Evolutionary conservation across 768 basidiomycete species (phyloP), one percentile per base, ranked within the genome.

Genomic region (Lyophyllum decastes): DNA sequence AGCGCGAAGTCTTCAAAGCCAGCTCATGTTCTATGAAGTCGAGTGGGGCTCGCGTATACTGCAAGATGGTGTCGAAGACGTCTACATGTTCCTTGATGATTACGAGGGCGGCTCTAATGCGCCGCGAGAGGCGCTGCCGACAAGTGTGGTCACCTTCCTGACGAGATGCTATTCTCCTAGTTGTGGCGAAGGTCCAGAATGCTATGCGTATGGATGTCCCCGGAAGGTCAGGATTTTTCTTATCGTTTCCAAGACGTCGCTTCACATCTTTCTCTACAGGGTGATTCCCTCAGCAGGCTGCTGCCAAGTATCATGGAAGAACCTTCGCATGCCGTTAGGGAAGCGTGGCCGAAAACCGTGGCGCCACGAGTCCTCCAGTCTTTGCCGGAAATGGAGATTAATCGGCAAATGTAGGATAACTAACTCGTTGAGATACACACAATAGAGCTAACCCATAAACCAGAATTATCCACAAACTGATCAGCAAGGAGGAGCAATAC

Each of bases 21-120:
- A 94, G 71, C 81, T 98, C 8, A 98, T 94, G 79, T 95, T 98
- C 73, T 92, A 95, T 69, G 97, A 99, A 67, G 95, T 98, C 2
- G 95, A 98, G 69, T 96, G 95, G 93, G 93, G 92, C 24, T 86
- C 87, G 46, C 84, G 88, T 19, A 79, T 88, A 2, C 74, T 98
- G 52, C 86, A 90, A 59, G 95, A 96, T 64, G 89, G 91, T 1
- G 91, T 96, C 2, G 95, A 96, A 66, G 94, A 96, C 63, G 95
- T 97, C 2, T 98, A 91, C 72, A 92, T 91, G 83, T 96, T 98
- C 73, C 76, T 94, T 70, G 94, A 94, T 57, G 95, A 97, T 58
- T 81, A 83, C 45, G 88, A 89, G 54, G 87, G 87, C 34, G 68
- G 71, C 24, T 81, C 84, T 1, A 87, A 86, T 55, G 70, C 77